Percentiles rank a stretch among this genome's conserved stretches.
Conservation (phyloP, 495 filamentous ascomycete species). For the Xylaria cubensis region DNA sequence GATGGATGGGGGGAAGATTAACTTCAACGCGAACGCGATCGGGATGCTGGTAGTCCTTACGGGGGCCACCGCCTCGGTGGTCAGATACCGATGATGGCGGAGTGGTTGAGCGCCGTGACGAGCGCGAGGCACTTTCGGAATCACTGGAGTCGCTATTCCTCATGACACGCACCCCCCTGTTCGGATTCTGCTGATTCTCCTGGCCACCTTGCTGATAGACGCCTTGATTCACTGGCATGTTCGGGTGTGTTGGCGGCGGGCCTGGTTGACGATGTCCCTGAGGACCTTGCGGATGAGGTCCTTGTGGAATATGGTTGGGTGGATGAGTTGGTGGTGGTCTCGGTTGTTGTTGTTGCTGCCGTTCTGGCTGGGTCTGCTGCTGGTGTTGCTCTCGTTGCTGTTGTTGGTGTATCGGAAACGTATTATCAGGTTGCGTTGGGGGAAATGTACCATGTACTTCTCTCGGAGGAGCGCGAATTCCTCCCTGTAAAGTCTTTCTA, state of each 20-base stretch:
- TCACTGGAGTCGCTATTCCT: slow-evolving; percentile 11
- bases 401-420: slow-evolving; percentile 11
- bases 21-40: background rate
- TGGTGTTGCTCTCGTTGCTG: background rate
- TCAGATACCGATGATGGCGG: slow-evolving; percentile 16
- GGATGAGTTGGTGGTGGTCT: background rate
- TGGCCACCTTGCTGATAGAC: background rate
- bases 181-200: background rate
- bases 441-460: background rate
- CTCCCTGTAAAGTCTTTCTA: slow-evolving; percentile 7
- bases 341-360: background rate
- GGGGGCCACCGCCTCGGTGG: background rate
- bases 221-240: background rate
- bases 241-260: background rate
- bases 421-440: slow-evolving; percentile 8
- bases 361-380: background rate
- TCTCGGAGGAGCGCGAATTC: background rate
- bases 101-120: background rate
- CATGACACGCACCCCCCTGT: background rate
- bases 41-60: background rate
- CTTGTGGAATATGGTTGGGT: background rate
- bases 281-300: background rate
- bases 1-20: background rate
- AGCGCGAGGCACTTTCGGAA: slow-evolving; percentile 6
- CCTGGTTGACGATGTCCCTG: background rate